Conservation (phyloP, 2,329 filamentous ascomycete genomes). For the Chaetomiaceae sp. region DNA sequence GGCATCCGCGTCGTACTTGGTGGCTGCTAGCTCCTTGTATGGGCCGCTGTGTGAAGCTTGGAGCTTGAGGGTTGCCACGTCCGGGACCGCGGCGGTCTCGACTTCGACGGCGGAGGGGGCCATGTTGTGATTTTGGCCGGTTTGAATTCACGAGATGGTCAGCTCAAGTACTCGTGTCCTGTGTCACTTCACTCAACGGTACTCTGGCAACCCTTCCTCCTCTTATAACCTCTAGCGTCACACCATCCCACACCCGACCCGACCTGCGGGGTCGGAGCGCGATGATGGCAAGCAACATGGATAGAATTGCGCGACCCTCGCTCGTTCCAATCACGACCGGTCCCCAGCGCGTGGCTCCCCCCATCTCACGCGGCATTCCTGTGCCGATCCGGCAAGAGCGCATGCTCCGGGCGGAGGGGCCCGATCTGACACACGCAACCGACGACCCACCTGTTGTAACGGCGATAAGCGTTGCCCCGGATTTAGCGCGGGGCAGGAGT, state of each 20-base stretch:
- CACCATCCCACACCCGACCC: background rate
- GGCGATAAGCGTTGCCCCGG: background rate
- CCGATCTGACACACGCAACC: background rate
- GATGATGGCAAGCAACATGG: conserved; percentile 21
- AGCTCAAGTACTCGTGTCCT: background rate
- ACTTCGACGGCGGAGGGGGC: conserved; percentile 32
- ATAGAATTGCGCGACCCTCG: conserved; percentile 20
- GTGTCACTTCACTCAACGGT: background rate
- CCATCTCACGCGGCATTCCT: background rate
- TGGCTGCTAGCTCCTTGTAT: conserved; percentile 29
- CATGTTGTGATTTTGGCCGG: conserved; percentile 20
- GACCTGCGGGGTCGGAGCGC: conserved; percentile 15
- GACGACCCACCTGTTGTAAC: background rate
- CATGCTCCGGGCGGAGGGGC: background rate
- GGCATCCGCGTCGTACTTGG: conserved; percentile 25
- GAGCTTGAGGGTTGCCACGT: conserved; percentile 24
- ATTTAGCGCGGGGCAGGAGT: background rate
- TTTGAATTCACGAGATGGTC: background rate
- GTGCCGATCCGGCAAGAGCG: conserved; percentile 6
- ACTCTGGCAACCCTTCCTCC: background rate
- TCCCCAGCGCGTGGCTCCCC: background rate
- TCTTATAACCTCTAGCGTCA: conserved; percentile 11
- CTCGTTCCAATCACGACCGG: conserved; percentile 15
- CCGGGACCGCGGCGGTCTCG: conserved; percentile 22
- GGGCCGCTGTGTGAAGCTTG: conserved; percentile 31